Evolutionary conservation across 331 rosid genomes (phyloP).

Genomic region (Stylosanthes scabra): DNA sequence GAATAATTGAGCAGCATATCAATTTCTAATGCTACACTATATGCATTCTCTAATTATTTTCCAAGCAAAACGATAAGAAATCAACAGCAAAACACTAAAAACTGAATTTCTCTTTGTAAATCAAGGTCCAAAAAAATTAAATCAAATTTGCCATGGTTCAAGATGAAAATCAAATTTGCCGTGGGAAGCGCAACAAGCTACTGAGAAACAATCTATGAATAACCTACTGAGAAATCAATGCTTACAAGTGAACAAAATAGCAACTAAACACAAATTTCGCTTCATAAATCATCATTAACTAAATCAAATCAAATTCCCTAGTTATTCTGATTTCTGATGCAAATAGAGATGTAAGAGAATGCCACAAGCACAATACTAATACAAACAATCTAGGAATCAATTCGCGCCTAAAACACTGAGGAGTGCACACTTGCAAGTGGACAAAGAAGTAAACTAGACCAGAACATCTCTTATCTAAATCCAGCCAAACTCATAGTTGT

Average conservation of each 20-base stretch:
- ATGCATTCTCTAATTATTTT: not conserved
- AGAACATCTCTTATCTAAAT: not conserved
- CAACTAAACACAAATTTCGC: not conserved
- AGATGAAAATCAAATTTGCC: not conserved
- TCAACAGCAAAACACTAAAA: not conserved
- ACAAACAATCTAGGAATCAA: too few relatives aligned
- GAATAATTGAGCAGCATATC: constrained; percentile 22
- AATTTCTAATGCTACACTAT: not conserved
- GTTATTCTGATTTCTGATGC: not conserved
- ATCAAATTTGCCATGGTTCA: not conserved
- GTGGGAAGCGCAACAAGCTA: not conserved
- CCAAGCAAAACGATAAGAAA: not conserved
- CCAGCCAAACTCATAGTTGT: not conserved
- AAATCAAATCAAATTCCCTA: not conserved
- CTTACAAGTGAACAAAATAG: not conserved
- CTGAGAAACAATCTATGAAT: not conserved
- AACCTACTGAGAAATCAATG: not conserved
- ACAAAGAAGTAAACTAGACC: too few relatives aligned
- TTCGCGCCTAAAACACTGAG: not conserved
- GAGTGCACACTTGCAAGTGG: not conserved
- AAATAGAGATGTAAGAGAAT: too few relatives aligned
- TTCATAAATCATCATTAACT: not conserved
- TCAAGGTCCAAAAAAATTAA: not conserved
- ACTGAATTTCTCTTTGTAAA: not conserved
- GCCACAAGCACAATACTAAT: too few relatives aligned